phyloP scores from a whole-genome alignment of 2,329 filamentous ascomycete genomes.

The Beauveria scarabaeidicola region DNA sequence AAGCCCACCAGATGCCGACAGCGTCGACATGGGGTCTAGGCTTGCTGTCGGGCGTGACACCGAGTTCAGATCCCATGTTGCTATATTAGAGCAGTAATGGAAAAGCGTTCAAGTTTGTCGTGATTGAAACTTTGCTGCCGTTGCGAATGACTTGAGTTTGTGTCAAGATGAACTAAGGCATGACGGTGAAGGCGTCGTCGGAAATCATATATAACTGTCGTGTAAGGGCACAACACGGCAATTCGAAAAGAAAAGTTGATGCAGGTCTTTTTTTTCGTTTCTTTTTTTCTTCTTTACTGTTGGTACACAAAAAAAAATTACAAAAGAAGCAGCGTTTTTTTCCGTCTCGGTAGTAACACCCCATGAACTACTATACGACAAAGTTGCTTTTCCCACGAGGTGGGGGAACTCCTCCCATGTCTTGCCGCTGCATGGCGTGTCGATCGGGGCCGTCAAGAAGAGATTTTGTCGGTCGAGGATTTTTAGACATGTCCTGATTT shows the following conservation, averaged over 20 bases:
- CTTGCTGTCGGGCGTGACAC: conserved; percentile 16
- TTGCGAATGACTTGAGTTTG: not conserved
- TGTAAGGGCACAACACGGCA: not conserved
- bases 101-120: too few species aligned
- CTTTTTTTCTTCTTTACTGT: too few species aligned
- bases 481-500: too few species aligned
- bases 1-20: conserved; percentile 28
- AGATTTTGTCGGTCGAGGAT: not conserved
- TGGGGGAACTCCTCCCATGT: not conserved
- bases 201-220: not conserved
- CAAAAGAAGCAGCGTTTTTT: not conserved
- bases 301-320: not conserved
- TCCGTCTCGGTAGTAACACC: not conserved
- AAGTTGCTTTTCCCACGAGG: not conserved
- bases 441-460: not conserved
- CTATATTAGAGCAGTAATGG: too few species aligned
- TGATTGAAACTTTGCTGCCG: too few species aligned
- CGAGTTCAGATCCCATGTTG: conserved; percentile 20
- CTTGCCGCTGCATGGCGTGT: not conserved
- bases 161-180: not conserved
- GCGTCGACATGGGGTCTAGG: conserved; percentile 16
- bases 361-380: not conserved
- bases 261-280: not conserved
- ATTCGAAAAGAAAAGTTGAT: not conserved
- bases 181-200: not conserved